Percentiles rank a stretch among this genome's conserved stretches.
These are phyloP conservation scores for Nitzschia sp. DNA, from an alignment of 108 stramenopile genomes.

Conservation along the genomic window DNA sequence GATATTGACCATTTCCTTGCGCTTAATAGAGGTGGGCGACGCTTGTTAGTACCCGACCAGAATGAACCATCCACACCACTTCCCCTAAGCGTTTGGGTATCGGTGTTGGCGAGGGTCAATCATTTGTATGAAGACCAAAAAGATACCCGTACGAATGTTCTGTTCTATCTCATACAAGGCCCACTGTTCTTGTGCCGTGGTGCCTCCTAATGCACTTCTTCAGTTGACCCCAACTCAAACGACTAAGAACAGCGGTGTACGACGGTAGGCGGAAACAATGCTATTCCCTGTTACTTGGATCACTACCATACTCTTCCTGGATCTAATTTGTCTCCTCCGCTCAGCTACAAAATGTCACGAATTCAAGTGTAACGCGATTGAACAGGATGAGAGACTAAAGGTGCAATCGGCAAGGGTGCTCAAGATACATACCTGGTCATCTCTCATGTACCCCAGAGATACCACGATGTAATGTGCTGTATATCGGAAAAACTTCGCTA, in stretches of 20 bases:
- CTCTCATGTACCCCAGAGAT: conserved; percentile 70
- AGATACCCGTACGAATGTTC: not conserved
- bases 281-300: not conserved
- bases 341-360: conserved; percentile 33
- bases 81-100: not conserved
- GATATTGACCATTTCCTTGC: conserved; percentile 7
- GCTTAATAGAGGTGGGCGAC: conserved; percentile 3
- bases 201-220: too few relatives aligned
- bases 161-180: conserved; percentile 8
- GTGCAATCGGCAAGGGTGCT: not conserved
- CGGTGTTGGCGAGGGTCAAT: conserved; percentile 11
- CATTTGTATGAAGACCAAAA: not conserved
- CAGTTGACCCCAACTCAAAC: too few relatives aligned
- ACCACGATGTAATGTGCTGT: conserved; percentile 78
- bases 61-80: not conserved
- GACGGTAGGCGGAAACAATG: too few relatives aligned
- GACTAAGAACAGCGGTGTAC: too few relatives aligned
- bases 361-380: not conserved
- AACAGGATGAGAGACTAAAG: not conserved
- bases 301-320: conserved; percentile 62
- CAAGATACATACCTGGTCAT: conserved; percentile 50
- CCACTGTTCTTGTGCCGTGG: conserved; percentile 15
- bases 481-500: conserved; percentile 17
- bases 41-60: not conserved
- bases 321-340: conserved; percentile 70